phyloP scores from a whole-genome alignment of 2,329 filamentous ascomycete genomes.

The Bipolaris sorokiniana region DNA sequence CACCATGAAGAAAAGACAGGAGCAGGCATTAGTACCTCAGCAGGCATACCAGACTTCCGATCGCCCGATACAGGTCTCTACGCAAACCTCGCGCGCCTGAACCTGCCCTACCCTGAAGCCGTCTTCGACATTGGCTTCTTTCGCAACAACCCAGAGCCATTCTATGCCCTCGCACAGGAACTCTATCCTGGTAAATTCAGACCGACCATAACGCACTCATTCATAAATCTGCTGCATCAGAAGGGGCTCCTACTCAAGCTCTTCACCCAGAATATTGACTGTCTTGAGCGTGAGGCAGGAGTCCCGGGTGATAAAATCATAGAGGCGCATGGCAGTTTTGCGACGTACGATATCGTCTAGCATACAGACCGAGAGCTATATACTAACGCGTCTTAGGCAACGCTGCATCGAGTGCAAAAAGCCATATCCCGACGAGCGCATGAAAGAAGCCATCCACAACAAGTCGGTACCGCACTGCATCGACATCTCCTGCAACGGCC shows the following conservation, averaged over 20 bases:
- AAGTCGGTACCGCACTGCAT: conserved; percentile 75
- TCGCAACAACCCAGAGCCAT: conserved; percentile 79
- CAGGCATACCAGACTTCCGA: conserved; percentile 86
- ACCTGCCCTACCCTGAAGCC: conserved; percentile 87
- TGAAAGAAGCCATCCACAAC: conserved; percentile 71
- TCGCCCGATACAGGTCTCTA: conserved; percentile 94
- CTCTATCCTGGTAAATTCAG: conserved; percentile 88
- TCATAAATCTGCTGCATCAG: conserved; percentile 79
- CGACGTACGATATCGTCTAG: conserved; percentile 48
- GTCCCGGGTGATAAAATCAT: conserved; percentile 81
- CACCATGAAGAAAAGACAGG: conserved; percentile 63
- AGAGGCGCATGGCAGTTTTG: conserved; percentile 95
- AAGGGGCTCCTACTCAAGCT: conserved; percentile 82
- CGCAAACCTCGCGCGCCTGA: conserved; percentile 83
- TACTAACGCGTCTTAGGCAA: conserved; percentile 59
- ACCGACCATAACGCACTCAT: conserved; percentile 88
- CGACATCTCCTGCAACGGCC: conserved; percentile 67
- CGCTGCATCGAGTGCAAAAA: conserved; percentile 86
- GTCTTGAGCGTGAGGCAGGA: conserved; percentile 85
- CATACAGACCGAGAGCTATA: too few relatives aligned
- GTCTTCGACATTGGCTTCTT: conserved; percentile 96
- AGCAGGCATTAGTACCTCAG: conserved; percentile 82
- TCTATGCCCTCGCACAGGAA: conserved; percentile 90
- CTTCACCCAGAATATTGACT: conserved; percentile 98
- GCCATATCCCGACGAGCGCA: conserved; percentile 73